Conservation (phyloP, 768 basidiomycete genomes). For the Leccinum disarticulatum region DNA sequence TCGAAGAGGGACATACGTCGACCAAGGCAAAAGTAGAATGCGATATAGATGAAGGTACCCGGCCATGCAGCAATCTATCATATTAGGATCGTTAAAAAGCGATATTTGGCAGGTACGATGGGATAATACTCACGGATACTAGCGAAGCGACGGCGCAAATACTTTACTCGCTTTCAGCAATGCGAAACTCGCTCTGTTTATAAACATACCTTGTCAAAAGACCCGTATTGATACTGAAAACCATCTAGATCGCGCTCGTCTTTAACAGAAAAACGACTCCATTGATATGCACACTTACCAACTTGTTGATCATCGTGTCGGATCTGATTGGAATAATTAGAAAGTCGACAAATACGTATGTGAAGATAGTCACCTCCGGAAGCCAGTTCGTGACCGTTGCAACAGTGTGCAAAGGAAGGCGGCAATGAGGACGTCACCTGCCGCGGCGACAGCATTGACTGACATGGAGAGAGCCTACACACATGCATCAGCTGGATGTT, state of each 20-base stretch:
- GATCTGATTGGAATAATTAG: conserved; percentile 28
- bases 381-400: conserved; percentile 51
- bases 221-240: conserved; percentile 52
- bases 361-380: conserved; percentile 38
- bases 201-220: conserved; percentile 27
- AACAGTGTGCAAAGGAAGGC: conserved; percentile 45
- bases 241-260: conserved; percentile 32
- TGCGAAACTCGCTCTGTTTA: no score
- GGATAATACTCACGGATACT: conserved; percentile 41
- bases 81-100: neutral
- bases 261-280: neutral
- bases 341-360: neutral
- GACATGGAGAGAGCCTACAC: conserved; percentile 45
- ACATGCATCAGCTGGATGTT: neutral
- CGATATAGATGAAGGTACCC: conserved; percentile 58
- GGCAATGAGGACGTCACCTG: conserved; percentile 54
- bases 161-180: conserved; percentile 22
- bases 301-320: conserved; percentile 55
- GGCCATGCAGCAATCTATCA: conserved; percentile 51
- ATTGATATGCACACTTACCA: conserved; percentile 25
- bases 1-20: conserved; percentile 42
- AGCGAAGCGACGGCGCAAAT: conserved; percentile 59
- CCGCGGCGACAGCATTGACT: conserved; percentile 55
- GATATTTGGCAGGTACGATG: neutral
- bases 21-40: conserved; percentile 64